Evolutionary conservation across 1,284 basidiomycete species (phyloP).

Genomic region (Tausonia pullulans): DNA sequence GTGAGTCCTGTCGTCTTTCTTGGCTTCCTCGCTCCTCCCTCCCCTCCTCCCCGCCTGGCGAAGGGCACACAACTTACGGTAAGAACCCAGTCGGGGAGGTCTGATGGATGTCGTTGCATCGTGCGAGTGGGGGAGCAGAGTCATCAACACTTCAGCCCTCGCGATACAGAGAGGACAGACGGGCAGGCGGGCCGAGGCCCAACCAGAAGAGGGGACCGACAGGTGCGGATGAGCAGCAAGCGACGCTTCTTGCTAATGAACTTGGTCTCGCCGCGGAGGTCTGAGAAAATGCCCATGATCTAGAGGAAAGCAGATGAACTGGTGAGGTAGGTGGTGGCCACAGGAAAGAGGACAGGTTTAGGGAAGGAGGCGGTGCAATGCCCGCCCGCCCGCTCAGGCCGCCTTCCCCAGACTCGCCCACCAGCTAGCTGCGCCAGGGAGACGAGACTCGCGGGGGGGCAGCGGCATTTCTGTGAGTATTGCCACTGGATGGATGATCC

Average conservation of each 20-base stretch:
- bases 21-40: too few relatives aligned
- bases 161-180: background rate
- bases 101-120: background rate
- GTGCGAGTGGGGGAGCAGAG: background rate
- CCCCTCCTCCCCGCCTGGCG: background rate
- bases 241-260: background rate
- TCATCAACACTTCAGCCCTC: background rate
- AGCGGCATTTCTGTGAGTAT: too few relatives aligned
- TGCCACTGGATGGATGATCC: too few relatives aligned
- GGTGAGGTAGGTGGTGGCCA: background rate
- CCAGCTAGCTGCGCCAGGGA: too few relatives aligned
- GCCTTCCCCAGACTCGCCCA: too few relatives aligned
- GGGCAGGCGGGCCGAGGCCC: background rate
- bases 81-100: background rate
- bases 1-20: background rate
- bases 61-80: background rate
- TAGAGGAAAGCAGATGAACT: background rate
- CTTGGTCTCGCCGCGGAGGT: background rate
- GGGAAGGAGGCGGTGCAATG: background rate
- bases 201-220: background rate
- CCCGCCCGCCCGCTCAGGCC: too few relatives aligned
- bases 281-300: background rate
- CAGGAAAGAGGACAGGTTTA: background rate
- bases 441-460: too few relatives aligned
- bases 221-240: slow-evolving; percentile 1